Evolutionary conservation across 2,329 filamentous ascomycete genomes (phyloP).

Genomic region (Verticillium zaregamsianum): DNA sequence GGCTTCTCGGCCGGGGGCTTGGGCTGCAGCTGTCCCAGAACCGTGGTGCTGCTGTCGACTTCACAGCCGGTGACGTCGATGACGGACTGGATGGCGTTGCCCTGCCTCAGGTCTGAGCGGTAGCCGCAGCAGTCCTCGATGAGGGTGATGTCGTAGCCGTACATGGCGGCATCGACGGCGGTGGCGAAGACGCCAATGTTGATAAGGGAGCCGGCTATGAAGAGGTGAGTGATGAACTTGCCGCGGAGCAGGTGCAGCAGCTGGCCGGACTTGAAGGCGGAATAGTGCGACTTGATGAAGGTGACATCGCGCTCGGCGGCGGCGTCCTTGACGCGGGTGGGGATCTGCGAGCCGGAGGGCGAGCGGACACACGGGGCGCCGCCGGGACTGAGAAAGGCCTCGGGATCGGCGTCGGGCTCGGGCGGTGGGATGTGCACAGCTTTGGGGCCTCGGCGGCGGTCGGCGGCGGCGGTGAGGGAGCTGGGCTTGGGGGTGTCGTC

Average conservation of each 20-base stretch:
- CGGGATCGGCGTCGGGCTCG: constrained; percentile 26
- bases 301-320: constrained; percentile 46
- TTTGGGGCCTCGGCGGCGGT: constrained; percentile 7
- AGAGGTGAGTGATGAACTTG: constrained; percentile 85
- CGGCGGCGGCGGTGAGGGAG: constrained; percentile 8
- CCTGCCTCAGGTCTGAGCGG: constrained; percentile 64
- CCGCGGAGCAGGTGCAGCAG: constrained; percentile 75
- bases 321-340: constrained; percentile 33
- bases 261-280: constrained; percentile 72
- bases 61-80: constrained; percentile 71
- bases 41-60: constrained; percentile 37
- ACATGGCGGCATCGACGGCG: constrained; percentile 80
- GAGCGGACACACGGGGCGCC: constrained; percentile 38
- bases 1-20: neutral
- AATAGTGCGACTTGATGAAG: constrained; percentile 75
- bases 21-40: constrained; percentile 13
- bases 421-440: neutral
- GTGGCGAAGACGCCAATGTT: constrained; percentile 91
- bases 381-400: constrained; percentile 42
- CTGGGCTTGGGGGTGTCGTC: constrained; percentile 21
- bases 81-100: constrained; percentile 66
- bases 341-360: constrained; percentile 43
- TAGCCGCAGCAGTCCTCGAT: constrained; percentile 88
- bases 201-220: constrained; percentile 79
- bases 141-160: constrained; percentile 83